Evolutionary conservation across 768 basidiomycete genomes (phyloP).

Genomic region (Thelephora ganbajun): DNA sequence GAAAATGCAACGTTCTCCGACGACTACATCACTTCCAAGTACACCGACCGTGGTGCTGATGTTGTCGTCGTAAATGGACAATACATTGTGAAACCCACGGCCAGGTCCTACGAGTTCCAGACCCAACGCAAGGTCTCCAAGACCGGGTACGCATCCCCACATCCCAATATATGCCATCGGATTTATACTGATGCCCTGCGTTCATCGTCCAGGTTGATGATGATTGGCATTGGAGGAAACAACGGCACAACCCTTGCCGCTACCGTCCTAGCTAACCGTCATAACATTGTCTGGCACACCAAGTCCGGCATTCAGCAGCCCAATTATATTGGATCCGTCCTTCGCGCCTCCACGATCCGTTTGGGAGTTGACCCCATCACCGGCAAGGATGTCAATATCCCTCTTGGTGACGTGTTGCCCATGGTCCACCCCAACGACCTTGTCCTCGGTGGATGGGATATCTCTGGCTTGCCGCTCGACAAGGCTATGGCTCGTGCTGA

Average conservation of each 20-base stretch:
- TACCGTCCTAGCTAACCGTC: constrained; percentile 90
- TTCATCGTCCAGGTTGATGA: constrained; percentile 58
- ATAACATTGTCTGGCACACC: constrained; percentile 91
- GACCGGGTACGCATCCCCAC: constrained; percentile 61
- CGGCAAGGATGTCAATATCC: constrained; percentile 86
- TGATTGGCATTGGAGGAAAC: constrained; percentile 96
- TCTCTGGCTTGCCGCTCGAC: constrained; percentile 74
- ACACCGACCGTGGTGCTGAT: constrained; percentile 64
- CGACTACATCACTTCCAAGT: constrained; percentile 73
- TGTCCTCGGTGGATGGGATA: constrained; percentile 97
- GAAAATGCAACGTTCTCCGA: constrained; percentile 72
- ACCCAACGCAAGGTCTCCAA: constrained; percentile 75
- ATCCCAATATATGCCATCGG: constrained; percentile 4
- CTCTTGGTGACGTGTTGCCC: constrained; percentile 83
- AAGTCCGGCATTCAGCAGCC: constrained; percentile 86
- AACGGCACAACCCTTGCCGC: constrained; percentile 92
- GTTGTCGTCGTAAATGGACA: constrained; percentile 61
- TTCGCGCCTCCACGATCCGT: constrained; percentile 90
- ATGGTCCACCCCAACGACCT: constrained; percentile 99
- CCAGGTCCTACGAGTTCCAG: constrained; percentile 79
- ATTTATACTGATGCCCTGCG: constrained; percentile 3
- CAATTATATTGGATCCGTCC: constrained; percentile 94
- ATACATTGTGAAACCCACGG: constrained; percentile 66
- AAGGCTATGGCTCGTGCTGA: constrained; percentile 87
- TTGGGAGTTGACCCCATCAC: constrained; percentile 70